These are phyloP conservation scores for Lycium barbarum DNA, from an alignment of 257 asterid species.

Conservation along the genomic window DNA sequence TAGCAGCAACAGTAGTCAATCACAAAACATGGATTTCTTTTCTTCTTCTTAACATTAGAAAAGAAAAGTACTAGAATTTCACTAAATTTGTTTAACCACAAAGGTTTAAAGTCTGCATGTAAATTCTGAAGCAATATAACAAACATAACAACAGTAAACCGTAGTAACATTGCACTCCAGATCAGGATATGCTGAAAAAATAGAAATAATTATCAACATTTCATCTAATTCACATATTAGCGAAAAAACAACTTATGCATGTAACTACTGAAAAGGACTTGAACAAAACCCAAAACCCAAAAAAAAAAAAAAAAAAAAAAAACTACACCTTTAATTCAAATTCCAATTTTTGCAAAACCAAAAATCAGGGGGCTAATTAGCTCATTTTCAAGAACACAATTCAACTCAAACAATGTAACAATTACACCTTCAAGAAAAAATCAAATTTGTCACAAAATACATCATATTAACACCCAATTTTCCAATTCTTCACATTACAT, in stretches of 20 bases:
- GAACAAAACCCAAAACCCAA: neutral
- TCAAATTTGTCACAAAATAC: neutral
- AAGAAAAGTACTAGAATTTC: neutral
- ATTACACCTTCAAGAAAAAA: neutral
- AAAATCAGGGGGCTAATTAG: neutral
- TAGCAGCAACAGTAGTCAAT: neutral
- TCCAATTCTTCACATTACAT: no score
- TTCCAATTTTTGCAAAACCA: neutral
- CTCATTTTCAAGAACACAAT: conserved; percentile 20
- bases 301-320: neutral
- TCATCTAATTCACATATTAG: neutral
- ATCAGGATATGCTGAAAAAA: conserved; percentile 22
- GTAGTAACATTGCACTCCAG: neutral
- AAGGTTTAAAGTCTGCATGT: neutral
- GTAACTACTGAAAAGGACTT: neutral
- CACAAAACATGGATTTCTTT: conserved; percentile 2
- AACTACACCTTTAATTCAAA: neutral
- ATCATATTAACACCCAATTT: neutral
- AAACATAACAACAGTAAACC: conserved; percentile 6
- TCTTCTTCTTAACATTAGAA: conserved; percentile 8
- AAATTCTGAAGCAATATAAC: conserved; percentile 15
- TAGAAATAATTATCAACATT: neutral
- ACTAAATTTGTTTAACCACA: neutral
- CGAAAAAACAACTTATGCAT: neutral
- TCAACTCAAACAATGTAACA: conserved; percentile 16